Evolutionary conservation across 495 filamentous ascomycete genomes (phyloP).

Genomic region (Durotheca rogersii): DNA sequence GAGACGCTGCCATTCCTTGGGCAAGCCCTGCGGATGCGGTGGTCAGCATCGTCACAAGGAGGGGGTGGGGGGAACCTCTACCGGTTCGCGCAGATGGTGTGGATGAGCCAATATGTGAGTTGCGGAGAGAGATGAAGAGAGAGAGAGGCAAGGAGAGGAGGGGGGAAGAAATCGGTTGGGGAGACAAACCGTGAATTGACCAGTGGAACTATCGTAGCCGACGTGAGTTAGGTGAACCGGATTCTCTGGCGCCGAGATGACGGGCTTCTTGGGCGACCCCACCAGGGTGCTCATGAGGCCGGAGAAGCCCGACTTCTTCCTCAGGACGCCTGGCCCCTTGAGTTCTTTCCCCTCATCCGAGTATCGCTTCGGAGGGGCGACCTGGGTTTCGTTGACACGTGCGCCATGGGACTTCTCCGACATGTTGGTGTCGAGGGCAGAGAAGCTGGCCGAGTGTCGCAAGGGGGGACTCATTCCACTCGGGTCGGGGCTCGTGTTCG

Average conservation of each 20-base stretch:
- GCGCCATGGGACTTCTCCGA: slow-evolving; percentile 50
- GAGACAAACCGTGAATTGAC: slow-evolving; percentile 86
- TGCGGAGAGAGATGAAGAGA: no score
- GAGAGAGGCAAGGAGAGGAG: no score
- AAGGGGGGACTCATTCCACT: slow-evolving; percentile 60
- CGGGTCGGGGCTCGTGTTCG: slow-evolving; percentile 60
- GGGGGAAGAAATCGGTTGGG: no score
- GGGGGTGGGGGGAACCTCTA: no score
- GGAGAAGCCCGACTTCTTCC: slow-evolving; percentile 93
- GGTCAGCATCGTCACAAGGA: slow-evolving; percentile 21
- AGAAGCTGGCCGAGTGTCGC: slow-evolving; percentile 80
- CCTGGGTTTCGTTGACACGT: slow-evolving; percentile 58
- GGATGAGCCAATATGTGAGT: no score
- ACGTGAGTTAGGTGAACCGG: slow-evolving; percentile 98
- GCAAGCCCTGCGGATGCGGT: slow-evolving; percentile 65
- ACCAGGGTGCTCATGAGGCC: slow-evolving; percentile 92
- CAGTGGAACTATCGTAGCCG: slow-evolving; percentile 93
- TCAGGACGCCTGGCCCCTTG: slow-evolving; percentile 56
- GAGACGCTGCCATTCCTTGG: slow-evolving; percentile 96
- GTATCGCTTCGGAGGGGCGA: slow-evolving; percentile 70
- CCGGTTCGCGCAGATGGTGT: no score
- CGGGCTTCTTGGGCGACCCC: slow-evolving; percentile 82
- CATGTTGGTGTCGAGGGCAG: slow-evolving; percentile 53
- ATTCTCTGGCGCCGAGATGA: slow-evolving; percentile 95
- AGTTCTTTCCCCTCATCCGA: slow-evolving; percentile 76